Percentiles rank a stretch among this genome's conserved stretches.
phyloP scores from a whole-genome alignment of 371 early-diverging fungal genomes.

The Gilbertella persicaria region DNA sequence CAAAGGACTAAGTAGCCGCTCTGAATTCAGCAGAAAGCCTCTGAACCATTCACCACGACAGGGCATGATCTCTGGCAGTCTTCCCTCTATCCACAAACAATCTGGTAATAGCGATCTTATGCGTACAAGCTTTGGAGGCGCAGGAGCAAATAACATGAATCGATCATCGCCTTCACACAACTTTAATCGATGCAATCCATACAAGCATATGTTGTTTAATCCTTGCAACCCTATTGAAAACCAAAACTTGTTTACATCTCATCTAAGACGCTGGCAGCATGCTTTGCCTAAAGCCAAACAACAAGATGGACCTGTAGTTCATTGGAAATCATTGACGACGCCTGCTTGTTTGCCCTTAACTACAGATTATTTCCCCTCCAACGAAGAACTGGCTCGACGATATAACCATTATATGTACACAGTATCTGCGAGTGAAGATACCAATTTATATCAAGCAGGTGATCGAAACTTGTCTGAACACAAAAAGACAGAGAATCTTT shows the following conservation, averaged over 20 bases:
- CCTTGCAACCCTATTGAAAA: slow-evolving; percentile 75
- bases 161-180: slow-evolving; percentile 46
- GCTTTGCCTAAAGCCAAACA: slow-evolving; percentile 62
- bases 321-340: slow-evolving; percentile 86
- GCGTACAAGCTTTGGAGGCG: slow-evolving; percentile 38
- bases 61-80: slow-evolving; percentile 35
- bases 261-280: slow-evolving; percentile 84
- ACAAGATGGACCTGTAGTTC: slow-evolving; percentile 52
- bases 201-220: slow-evolving; percentile 54
- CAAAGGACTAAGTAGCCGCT: slow-evolving; percentile 30
- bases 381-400: slow-evolving; percentile 66
- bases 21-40: slow-evolving; percentile 21
- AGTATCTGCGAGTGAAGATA: slow-evolving; percentile 73
- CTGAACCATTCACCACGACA: slow-evolving; percentile 42
- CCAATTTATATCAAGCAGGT: slow-evolving; percentile 56
- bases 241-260: slow-evolving; percentile 59
- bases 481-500: slow-evolving; percentile 64
- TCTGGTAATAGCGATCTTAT: slow-evolving; percentile 50
- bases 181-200: slow-evolving; percentile 22
- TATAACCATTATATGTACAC: slow-evolving; percentile 86
- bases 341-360: slow-evolving; percentile 96
- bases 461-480: slow-evolving; percentile 47
- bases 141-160: slow-evolving; percentile 14
- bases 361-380: slow-evolving; percentile 84
- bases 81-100: slow-evolving; percentile 47